phyloP scores from a whole-genome alignment of 345 rosid genomes.

The Populus euphratica region DNA sequence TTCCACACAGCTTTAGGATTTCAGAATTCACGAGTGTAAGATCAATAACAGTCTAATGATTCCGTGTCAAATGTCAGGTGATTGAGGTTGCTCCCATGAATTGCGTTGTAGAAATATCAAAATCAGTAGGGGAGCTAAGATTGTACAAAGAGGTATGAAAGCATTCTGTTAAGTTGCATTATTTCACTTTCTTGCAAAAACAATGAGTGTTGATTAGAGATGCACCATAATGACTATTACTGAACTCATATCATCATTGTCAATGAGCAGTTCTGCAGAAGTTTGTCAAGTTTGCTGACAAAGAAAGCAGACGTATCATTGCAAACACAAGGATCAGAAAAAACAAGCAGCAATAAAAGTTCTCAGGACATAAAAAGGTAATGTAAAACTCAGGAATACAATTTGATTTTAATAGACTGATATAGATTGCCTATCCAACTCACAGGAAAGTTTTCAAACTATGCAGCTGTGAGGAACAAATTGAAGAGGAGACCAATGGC shows the following conservation, averaged over 20 bases:
- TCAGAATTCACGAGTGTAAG: neutral
- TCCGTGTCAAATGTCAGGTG: conserved; percentile 38
- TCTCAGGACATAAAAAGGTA: conserved; percentile 35
- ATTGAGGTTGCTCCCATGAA: conserved; percentile 77
- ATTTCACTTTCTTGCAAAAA: neutral
- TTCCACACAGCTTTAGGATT: neutral
- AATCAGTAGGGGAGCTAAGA: conserved; percentile 63
- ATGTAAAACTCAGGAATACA: neutral
- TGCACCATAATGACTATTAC: conserved; percentile 1
- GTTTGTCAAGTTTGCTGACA: conserved; percentile 58
- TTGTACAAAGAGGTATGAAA: conserved; percentile 58
- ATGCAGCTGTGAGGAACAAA: conserved; percentile 32
- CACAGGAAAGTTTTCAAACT: conserved; percentile 10
- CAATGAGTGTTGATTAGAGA: neutral
- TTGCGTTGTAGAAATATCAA: conserved; percentile 83
- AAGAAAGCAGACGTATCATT: conserved; percentile 36
- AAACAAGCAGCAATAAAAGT: conserved; percentile 12
- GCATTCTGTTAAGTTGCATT: neutral
- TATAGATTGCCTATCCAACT: conserved; percentile 10
- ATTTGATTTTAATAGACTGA: neutral
- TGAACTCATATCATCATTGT: conserved; percentile 6
- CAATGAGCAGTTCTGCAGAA: conserved; percentile 66
- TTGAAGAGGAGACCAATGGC: conserved; percentile 8
- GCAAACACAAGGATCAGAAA: conserved; percentile 22
- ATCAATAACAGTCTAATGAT: conserved; percentile 12